Evolutionary conservation across 129 eudicot genomes (phyloP).

Genomic region (Chrysanthemum seticuspe): DNA sequence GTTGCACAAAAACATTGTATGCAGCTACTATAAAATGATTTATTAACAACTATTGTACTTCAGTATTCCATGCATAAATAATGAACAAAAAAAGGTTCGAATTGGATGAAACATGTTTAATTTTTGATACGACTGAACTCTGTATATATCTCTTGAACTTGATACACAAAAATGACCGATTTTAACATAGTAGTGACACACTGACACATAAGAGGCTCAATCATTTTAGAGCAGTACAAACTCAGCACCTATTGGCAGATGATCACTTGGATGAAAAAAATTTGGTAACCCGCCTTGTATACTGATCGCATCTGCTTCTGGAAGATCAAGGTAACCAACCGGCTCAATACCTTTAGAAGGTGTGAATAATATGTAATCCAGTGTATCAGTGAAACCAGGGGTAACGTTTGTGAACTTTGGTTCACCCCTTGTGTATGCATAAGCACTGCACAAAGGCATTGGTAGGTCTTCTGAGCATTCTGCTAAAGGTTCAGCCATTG

Average conservation of each 20-base stretch:
- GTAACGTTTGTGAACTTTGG: conserved; percentile 87
- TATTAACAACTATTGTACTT: no score
- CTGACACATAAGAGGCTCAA: not conserved
- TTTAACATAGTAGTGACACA: no score
- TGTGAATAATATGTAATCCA: conserved; percentile 73
- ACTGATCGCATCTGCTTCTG: conserved; percentile 55
- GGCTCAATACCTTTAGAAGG: conserved; percentile 57
- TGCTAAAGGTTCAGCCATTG: conserved; percentile 28
- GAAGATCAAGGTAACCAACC: conserved; percentile 71
- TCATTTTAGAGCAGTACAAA: conserved; percentile 43
- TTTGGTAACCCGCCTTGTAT: conserved; percentile 83
- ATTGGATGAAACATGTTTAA: no score
- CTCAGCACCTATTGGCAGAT: conserved; percentile 94
- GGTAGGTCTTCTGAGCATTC: conserved; percentile 44
- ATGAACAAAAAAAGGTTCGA: no score
- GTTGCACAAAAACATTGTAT: no score
- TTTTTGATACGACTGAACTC: no score
- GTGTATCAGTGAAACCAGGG: conserved; percentile 88
- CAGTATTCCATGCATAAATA: no score
- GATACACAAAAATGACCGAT: no score
- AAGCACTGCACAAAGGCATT: no score
- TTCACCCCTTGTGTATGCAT: conserved; percentile 42
- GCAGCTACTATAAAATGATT: no score
- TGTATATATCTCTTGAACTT: no score
- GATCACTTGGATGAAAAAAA: conserved; percentile 88